Percentiles rank a stretch among this genome's conserved stretches.
These are phyloP conservation scores for Calonectria pteridis DNA, from an alignment of 2,329 filamentous ascomycete genomes.

Conservation along the genomic window DNA sequence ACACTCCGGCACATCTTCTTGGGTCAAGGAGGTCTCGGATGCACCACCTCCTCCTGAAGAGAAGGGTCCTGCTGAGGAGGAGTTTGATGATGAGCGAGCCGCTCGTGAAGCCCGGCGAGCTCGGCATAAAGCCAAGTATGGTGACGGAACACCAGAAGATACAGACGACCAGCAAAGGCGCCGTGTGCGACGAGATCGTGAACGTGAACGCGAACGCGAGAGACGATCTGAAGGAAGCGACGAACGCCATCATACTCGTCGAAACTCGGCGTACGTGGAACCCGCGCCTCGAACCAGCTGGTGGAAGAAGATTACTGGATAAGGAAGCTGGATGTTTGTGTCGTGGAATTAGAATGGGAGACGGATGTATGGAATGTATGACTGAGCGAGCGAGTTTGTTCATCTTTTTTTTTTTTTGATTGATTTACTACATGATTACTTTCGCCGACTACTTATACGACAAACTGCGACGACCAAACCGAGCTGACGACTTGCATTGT, in stretches of 20 bases:
- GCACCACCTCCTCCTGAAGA: slow-evolving; percentile 68
- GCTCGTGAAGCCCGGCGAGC: slow-evolving; percentile 63
- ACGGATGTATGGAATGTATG: slow-evolving; percentile 38
- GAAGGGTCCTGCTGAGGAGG: slow-evolving; percentile 45
- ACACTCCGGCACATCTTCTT: slow-evolving; percentile 73
- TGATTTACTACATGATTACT: slow-evolving; percentile 24
- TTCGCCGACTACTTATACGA: slow-evolving; percentile 18
- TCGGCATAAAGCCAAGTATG: slow-evolving; percentile 58
- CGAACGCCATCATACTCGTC: slow-evolving; percentile 57
- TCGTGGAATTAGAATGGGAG: slow-evolving; percentile 20
- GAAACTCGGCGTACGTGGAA: slow-evolving; percentile 59
- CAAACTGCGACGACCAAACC: slow-evolving; percentile 23
- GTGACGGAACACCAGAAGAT: slow-evolving; percentile 57
- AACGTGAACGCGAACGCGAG: slow-evolving; percentile 42
- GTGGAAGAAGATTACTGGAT: slow-evolving; percentile 69
- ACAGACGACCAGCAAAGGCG: slow-evolving; percentile 59
- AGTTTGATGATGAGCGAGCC: slow-evolving; percentile 60
- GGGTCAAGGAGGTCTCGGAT: slow-evolving; percentile 75
- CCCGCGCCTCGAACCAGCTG: slow-evolving; percentile 66
- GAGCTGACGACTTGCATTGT: slow-evolving; percentile 12
- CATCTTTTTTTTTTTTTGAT: slow-evolving; percentile 32
- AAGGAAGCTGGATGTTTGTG: slow-evolving; percentile 23
- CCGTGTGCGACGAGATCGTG: slow-evolving; percentile 58
- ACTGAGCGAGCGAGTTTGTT: slow-evolving; percentile 44
- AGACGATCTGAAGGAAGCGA: slow-evolving; percentile 59